Percentiles rank a stretch among this genome's conserved stretches.
Conservation (phyloP, 1,139 yeast genomes). For the Pichia sp. region DNA sequence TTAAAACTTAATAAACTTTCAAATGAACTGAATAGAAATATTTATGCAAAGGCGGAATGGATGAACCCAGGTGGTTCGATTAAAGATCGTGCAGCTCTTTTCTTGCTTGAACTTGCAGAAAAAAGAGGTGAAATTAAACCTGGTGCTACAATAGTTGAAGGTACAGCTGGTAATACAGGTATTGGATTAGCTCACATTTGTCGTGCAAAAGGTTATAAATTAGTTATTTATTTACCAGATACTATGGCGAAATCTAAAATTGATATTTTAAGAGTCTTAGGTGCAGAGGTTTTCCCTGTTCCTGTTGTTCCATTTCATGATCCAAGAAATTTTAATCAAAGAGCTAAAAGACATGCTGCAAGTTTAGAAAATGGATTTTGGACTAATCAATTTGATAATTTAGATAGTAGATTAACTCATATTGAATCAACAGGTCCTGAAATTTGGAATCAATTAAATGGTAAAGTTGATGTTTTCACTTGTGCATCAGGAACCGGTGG, state of each 20-base stretch:
- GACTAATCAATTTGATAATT: conserved; percentile 88
- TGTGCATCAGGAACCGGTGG: conserved; percentile 93
- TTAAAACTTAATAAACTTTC: conserved; percentile 60
- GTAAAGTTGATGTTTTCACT: conserved; percentile 78
- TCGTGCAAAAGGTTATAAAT: conserved; percentile 73
- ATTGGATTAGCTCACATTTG: conserved; percentile 88
- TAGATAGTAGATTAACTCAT: conserved; percentile 84
- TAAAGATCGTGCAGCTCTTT: conserved; percentile 85
- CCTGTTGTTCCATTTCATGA: conserved; percentile 80
- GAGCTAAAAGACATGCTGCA: conserved; percentile 81
- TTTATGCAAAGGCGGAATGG: conserved; percentile 84
- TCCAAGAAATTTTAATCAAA: conserved; percentile 79
- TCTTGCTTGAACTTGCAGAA: conserved; percentile 75
- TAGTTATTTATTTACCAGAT: conserved; percentile 85
- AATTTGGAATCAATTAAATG: conserved; percentile 78
- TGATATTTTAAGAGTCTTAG: conserved; percentile 62
- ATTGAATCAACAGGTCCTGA: conserved; percentile 91
- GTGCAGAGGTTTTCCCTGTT: conserved; percentile 84
- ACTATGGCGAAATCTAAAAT: conserved; percentile 78
- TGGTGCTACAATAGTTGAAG: conserved; percentile 59
- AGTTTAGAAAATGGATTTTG: conserved; percentile 69
- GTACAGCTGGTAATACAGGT: conserved; percentile 84
- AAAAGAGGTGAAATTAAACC: conserved; percentile 50
- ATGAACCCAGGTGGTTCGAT: conserved; percentile 95
- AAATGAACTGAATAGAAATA: conserved; percentile 65